Evolutionary conservation across 163 green algal genomes (phyloP), one percentile per base, ranked within the genome.

Genomic region (Scenedesmus sp.): DNA sequence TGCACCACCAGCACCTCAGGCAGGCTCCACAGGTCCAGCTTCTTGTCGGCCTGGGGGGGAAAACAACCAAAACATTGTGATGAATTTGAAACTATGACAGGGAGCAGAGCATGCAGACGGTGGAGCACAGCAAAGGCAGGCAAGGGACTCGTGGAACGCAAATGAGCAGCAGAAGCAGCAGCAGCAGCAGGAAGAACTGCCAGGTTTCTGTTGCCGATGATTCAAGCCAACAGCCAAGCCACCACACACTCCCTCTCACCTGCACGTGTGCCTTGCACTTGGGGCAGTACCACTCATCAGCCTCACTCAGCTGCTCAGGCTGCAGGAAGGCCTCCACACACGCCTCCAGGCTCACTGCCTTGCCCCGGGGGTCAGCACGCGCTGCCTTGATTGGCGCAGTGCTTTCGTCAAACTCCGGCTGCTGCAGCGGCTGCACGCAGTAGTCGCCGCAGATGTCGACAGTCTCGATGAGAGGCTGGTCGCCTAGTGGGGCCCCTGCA

Each of bases 1-100:
- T 99, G 98, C 66, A 99, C 96, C 46, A 99, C 96, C 62, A 99
- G 95, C 79, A 98, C 96, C 87, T 99, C 96, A 0, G 98, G 98
- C 91, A 98, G 92, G 23, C 89, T 93, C 97, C 97, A 99, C 79
- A 99, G 93, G 94, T 99, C 97, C 73, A 99, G 95, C 94, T 99
- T 99, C 96, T 99, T 99, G 93, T 96, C 94, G 3, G 98, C 98
- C 89, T 96, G 94, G 64, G 95, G 18, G 46, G 46, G 34, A 8
- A 82, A 7, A 77, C 9, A 56, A 88, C 23, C 54, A 34, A 67
- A 12, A 67, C 82, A 87, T 46, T 46, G 34, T 46, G 34, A 46
- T 46, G 34, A 46, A 46, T 46, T 46, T 46, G 34, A 46, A 46
- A 46, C 34, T 1, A 46, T 46, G 34, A 46, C 34, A 46, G 34